phyloP scores from a whole-genome alignment of 345 rosid genomes.

The Brassica rapa region DNA sequence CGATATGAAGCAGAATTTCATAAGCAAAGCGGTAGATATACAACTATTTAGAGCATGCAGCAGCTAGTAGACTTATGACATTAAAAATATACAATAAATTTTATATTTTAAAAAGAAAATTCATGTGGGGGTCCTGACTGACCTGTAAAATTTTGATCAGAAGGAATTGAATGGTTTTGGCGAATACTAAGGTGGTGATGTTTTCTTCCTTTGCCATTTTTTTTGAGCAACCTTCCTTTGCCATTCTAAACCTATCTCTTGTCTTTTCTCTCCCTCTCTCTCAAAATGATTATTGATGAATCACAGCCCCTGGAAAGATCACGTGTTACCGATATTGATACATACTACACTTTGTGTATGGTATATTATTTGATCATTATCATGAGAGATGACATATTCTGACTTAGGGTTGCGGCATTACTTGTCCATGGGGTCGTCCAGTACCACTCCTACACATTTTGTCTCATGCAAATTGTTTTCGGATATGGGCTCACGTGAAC shows the following conservation, averaged over 20 bases:
- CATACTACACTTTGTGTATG: background rate
- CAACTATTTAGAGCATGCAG: background rate
- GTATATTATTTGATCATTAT: conserved; percentile 5
- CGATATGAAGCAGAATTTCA: background rate
- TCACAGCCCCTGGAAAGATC: conserved; percentile 9
- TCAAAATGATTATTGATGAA: background rate
- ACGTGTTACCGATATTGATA: background rate
- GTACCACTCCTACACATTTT: conserved; percentile 27
- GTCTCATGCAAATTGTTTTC: conserved; percentile 28
- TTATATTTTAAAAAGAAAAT: too few species aligned
- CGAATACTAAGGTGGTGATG: conserved; percentile 34
- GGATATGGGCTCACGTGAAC: conserved; percentile 31
- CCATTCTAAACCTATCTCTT: conserved; percentile 26
- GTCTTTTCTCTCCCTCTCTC: conserved; percentile 17
- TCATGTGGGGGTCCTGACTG: conserved; percentile 22
- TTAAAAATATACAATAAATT: background rate
- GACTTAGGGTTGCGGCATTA: conserved; percentile 1
- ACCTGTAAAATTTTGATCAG: conserved; percentile 20
- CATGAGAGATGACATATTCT: conserved; percentile 13
- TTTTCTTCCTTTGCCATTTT: conserved; percentile 23
- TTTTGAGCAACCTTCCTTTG: conserved; percentile 9
- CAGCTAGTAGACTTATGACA: background rate
- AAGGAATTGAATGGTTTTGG: conserved; percentile 26
- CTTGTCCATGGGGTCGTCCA: conserved; percentile 24
- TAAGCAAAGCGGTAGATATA: background rate